Conservation (phyloP, 2,329 filamentous ascomycete species). For the Pseudocercospora musae region DNA sequence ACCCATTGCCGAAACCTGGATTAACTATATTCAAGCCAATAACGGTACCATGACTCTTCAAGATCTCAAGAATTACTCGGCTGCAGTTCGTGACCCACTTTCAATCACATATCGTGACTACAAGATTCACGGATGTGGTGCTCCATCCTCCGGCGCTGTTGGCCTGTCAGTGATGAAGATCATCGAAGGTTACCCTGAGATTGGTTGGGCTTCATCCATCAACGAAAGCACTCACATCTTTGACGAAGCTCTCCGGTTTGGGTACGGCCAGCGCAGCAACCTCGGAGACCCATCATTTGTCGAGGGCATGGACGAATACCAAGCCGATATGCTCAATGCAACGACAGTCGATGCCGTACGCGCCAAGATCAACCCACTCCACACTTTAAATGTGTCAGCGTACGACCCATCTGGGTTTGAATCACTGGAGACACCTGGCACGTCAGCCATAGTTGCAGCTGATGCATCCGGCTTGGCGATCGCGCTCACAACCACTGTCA, state of each 20-base stretch:
- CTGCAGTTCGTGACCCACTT: slow-evolving; percentile 62
- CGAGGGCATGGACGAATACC: slow-evolving; percentile 58
- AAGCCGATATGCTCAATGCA: slow-evolving; percentile 64
- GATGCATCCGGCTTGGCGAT: slow-evolving; percentile 73
- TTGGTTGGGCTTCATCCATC: slow-evolving; percentile 55
- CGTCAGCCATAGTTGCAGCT: slow-evolving; percentile 68
- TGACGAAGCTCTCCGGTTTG: slow-evolving; percentile 86
- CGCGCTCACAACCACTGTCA: slow-evolving; percentile 81
- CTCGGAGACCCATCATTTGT: slow-evolving; percentile 82
- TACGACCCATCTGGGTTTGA: slow-evolving; percentile 71
- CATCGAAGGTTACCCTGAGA: slow-evolving; percentile 69
- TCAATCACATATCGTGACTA: slow-evolving; percentile 58
- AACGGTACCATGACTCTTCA: slow-evolving; percentile 84
- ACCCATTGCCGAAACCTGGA: slow-evolving; percentile 68
- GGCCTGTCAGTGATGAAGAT: slow-evolving; percentile 75
- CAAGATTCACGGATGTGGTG: slow-evolving; percentile 65
- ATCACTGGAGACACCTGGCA: slow-evolving; percentile 67
- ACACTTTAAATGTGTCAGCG: slow-evolving; percentile 66
- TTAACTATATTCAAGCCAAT: slow-evolving; percentile 61
- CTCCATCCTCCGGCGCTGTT: slow-evolving; percentile 76
- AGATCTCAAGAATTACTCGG: slow-evolving; percentile 71
- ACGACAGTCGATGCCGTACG: slow-evolving; percentile 59
- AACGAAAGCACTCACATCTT: slow-evolving; percentile 77
- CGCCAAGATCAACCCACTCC: slow-evolving; percentile 65
- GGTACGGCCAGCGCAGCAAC: slow-evolving; percentile 70